Evolutionary conservation across 495 filamentous ascomycete species (phyloP), one percentile per base, ranked within the genome.

Genomic region (Copromyces sp.): DNA sequence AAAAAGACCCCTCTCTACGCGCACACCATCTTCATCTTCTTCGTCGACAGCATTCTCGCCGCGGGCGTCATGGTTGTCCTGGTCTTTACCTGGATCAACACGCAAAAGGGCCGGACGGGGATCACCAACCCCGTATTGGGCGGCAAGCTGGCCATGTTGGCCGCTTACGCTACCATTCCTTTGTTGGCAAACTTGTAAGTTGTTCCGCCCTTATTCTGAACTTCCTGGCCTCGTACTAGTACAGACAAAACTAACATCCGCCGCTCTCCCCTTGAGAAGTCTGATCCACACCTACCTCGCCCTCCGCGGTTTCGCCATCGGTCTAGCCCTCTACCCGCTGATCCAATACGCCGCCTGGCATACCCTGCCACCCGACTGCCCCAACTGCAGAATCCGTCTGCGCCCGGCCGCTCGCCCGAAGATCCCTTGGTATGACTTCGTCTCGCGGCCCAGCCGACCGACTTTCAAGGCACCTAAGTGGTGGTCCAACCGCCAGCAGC

Each of bases 111-210:
- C 14, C 71, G 75, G 35, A 78, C 74, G 24, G 17, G 68, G 4
- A 69, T 65, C 74, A 73, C 47, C 20, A 69, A 70, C 8, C 71
- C 53, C 24, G 53, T 65, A 6, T 17, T 65, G 53, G 53, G 73
- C 59, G 73, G 79, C 2, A 74, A 78, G 71, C 61, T 81, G 70
- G 79, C 75, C 20, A 84, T 84, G 81, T 72, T 84, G 59, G 82
- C 79, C 59, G 76, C 82, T 9, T 84, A 84, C 59, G 78, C 75
- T 9, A 84, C 82, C 3, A 76, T 84, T 20, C 81, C 82, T 41
- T 72, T 84, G 68, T 39, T 84, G 39, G 68, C 77, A 17, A 84
- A 82, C 73, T 83, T 82, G 82, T 84, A 74, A 74, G 81, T 75
- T 44, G 17, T 40, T 40, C 65, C 65, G 20, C 41, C 39, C 2